These are phyloP conservation scores for Lachnellula subtilissima DNA, from an alignment of 2,329 filamentous ascomycete genomes.

Conservation along the genomic window DNA sequence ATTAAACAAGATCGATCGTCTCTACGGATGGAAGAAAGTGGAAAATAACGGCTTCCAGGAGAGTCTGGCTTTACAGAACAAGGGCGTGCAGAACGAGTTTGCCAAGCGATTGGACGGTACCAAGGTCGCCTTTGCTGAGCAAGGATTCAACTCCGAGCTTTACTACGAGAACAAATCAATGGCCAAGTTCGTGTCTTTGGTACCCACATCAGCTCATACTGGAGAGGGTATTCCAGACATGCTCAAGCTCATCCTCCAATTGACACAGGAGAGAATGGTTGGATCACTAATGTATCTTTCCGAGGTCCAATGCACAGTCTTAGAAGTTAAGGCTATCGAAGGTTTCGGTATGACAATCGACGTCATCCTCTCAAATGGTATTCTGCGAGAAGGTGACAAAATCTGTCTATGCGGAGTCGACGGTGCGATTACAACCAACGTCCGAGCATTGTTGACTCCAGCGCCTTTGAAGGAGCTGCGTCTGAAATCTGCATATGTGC, in stretches of 20 bases:
- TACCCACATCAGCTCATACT: slow-evolving; percentile 96
- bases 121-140: slow-evolving; percentile 90
- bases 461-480: slow-evolving; percentile 90
- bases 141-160: slow-evolving; percentile 95
- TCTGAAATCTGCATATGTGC: slow-evolving; percentile 92
- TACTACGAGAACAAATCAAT: slow-evolving; percentile 98
- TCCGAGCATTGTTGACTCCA: slow-evolving; percentile 88
- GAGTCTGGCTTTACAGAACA: slow-evolving; percentile 82
- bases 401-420: slow-evolving; percentile 97
- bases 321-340: slow-evolving; percentile 98
- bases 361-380: slow-evolving; percentile 92
- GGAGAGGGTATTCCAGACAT: slow-evolving; percentile 98
- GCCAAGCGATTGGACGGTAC: slow-evolving; percentile 82
- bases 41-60: slow-evolving; percentile 98
- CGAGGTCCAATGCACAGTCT: slow-evolving; percentile 93
- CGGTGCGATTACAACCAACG: slow-evolving; percentile 90
- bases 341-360: slow-evolving; percentile 99
- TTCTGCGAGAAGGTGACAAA: slow-evolving; percentile 87
- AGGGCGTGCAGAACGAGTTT: slow-evolving; percentile 92
- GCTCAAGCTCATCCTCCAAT: slow-evolving; percentile 86
- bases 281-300: slow-evolving; percentile 96
- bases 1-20: slow-evolving; percentile 98
- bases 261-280: slow-evolving; percentile 97
- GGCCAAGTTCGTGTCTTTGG: slow-evolving; percentile 89
- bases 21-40: slow-evolving; percentile 98